Evolutionary conservation across 2,329 filamentous ascomycete species (phyloP), one percentile per base, ranked within the genome.

Genomic region (Rosellinia necatrix): DNA sequence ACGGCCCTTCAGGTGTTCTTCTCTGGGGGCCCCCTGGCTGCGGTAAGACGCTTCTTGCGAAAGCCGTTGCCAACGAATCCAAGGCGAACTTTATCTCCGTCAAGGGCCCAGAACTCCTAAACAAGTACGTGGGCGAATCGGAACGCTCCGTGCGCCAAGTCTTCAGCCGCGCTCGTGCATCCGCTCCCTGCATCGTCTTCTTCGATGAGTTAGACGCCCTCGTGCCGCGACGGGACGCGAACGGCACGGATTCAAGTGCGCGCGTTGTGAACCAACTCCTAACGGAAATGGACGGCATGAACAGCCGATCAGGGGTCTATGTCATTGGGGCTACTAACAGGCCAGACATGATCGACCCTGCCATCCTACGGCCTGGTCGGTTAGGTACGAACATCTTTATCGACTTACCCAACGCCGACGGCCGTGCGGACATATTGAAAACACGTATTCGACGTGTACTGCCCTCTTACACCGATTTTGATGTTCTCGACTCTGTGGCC

Each of bases 21-120:
- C 89, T 99, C 51, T 99, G 93, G 91, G 94, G 94, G 0, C 94
- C 94, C 1, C 94, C 94, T 0, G 94, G 94, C 6, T 99, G 94
- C 72, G 94, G 94, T 66, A 99, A 99, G 73, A 99, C 94, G 0
- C 82, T 99, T 1, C 85, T 99, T 1, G 94, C 94, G 15, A 97
- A 97, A 75, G 94, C 94, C 3, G 92, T 97, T 4, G 94, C 94
- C 52, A 96, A 96, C 72, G 92, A 96, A 71, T 92, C 90, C 6
- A 91, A 93, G 71, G 94, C 94, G 43, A 97, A 96, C 74, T 99
- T 99, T 78, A 99, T 99, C 74, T 92, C 91, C 49, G 91, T 99
- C 74, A 97, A 97, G 74, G 94, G 94, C 0, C 94, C 94, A 0
- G 94, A 99, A 71, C 80, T 99, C 8, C 82, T 99, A 41, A 97